Evolutionary conservation across 495 filamentous ascomycete species (phyloP).

Genomic region (Neurospora sp.): DNA sequence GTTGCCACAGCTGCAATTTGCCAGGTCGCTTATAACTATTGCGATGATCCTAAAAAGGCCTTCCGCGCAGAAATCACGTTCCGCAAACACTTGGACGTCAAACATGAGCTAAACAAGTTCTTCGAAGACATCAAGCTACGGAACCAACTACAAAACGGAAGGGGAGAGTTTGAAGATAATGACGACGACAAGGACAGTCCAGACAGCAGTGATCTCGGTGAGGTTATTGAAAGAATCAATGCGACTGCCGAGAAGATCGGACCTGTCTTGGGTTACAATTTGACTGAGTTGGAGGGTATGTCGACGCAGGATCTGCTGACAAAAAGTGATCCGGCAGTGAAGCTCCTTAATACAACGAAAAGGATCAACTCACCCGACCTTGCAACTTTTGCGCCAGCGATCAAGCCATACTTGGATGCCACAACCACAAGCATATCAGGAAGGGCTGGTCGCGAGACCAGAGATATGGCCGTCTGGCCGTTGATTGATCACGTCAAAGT

Average conservation of each 20-base stretch:
- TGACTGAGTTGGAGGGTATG: slow-evolving; percentile 14
- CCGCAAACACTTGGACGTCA: slow-evolving; percentile 1
- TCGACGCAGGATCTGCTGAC: slow-evolving; percentile 9
- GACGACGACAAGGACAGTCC: background rate
- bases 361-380: background rate
- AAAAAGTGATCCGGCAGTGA: slow-evolving; percentile 2
- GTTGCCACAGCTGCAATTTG: slow-evolving; percentile 17
- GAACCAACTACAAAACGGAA: background rate
- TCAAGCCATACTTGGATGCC: slow-evolving; percentile 14
- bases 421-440: background rate
- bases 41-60: background rate
- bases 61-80: slow-evolving; percentile 14
- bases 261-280: background rate
- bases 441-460: background rate
- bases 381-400: background rate
- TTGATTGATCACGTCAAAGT: slow-evolving; percentile 17
- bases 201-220: background rate
- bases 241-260: slow-evolving; percentile 1
- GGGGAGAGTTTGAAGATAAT: background rate
- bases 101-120: slow-evolving; percentile 7
- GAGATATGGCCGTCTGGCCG: slow-evolving; percentile 11
- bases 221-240: background rate
- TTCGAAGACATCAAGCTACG: slow-evolving; percentile 5
- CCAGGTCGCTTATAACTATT: slow-evolving; percentile 10
- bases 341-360: background rate